Conservation (phyloP, 2,329 filamentous ascomycete species). For the Colletotrichum salicis region DNA sequence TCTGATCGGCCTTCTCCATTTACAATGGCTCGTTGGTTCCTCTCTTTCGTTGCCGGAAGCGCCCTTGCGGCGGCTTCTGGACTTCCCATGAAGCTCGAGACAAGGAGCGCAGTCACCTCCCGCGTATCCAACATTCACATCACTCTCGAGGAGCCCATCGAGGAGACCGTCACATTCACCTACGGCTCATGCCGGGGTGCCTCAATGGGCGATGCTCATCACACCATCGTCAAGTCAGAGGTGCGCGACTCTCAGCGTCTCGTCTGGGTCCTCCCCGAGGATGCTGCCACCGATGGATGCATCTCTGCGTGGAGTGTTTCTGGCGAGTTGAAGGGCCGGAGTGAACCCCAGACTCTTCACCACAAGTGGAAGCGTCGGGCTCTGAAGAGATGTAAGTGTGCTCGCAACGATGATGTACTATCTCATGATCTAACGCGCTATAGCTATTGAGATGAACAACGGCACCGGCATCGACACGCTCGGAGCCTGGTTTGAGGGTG, state of each 20-base stretch:
- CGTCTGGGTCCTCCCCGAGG: conserved; percentile 40
- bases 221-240: conserved; percentile 36
- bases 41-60: conserved; percentile 31
- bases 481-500: conserved; percentile 75
- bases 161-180: conserved; percentile 38
- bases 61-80: conserved; percentile 31
- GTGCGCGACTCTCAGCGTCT: conserved; percentile 38
- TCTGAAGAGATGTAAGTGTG: conserved; percentile 32
- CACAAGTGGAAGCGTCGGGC: conserved; percentile 40
- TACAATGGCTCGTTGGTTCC: conserved; percentile 34
- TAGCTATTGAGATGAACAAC: conserved; percentile 59
- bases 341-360: conserved; percentile 46
- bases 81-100: conserved; percentile 48
- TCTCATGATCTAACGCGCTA: conserved; percentile 38
- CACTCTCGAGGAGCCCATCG: conserved; percentile 33
- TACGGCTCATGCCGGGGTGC: conserved; percentile 39
- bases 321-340: conserved; percentile 48
- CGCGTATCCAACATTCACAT: conserved; percentile 48
- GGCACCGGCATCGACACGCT: conserved; percentile 56
- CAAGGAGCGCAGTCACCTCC: conserved; percentile 44
- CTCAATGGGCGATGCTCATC: conserved; percentile 34
- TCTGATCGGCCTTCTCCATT: background rate
- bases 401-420: background rate
- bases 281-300: conserved; percentile 46
- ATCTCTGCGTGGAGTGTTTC: conserved; percentile 51